Percentiles rank a stretch among this genome's conserved stretches.
Evolutionary conservation across 73 alveolate species (phyloP).

Genomic region (Effrenium voratum): DNA sequence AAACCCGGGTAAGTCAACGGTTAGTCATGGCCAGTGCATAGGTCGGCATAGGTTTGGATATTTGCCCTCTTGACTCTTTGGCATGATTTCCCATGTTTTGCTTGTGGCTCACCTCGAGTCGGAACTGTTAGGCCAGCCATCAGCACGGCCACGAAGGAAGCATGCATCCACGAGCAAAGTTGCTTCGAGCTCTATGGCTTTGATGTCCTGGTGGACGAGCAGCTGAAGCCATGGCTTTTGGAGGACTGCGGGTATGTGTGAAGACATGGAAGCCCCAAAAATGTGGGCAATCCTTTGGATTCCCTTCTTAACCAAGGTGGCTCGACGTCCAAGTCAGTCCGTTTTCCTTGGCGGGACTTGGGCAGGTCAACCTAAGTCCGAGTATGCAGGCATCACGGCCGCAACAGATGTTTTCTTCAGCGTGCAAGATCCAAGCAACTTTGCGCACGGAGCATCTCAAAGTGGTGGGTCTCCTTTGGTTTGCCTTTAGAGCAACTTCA

Average conservation of each 20-base stretch:
- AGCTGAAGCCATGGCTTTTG: slow-evolving; percentile 94
- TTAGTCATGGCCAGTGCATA: not conserved
- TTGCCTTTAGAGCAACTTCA: too few relatives aligned
- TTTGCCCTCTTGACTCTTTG: not conserved
- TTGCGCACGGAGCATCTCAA: too few relatives aligned
- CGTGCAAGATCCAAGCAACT: too few relatives aligned
- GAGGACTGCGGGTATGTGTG: not conserved
- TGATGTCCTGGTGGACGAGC: slow-evolving; percentile 96
- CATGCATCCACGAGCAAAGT: slow-evolving; percentile 57
- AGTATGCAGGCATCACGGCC: slow-evolving; percentile 89
- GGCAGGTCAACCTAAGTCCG: slow-evolving; percentile 95
- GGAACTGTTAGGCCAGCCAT: slow-evolving; percentile 40
- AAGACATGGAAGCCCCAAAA: not conserved
- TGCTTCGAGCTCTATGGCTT: slow-evolving; percentile 97
- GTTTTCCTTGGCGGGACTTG: not conserved
- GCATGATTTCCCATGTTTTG: not conserved
- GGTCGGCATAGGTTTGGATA: too few relatives aligned
- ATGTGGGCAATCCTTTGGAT: not conserved
- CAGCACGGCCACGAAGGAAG: slow-evolving; percentile 79
- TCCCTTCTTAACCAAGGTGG: not conserved
- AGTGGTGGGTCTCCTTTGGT: too few relatives aligned
- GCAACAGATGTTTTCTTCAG: too few relatives aligned
- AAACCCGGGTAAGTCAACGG: not conserved
- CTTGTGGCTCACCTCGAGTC: not conserved
- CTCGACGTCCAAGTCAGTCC: not conserved